These are phyloP conservation scores for Pseudohalonectria lignicola DNA, from an alignment of 2,329 filamentous ascomycete genomes.

Conservation along the genomic window DNA sequence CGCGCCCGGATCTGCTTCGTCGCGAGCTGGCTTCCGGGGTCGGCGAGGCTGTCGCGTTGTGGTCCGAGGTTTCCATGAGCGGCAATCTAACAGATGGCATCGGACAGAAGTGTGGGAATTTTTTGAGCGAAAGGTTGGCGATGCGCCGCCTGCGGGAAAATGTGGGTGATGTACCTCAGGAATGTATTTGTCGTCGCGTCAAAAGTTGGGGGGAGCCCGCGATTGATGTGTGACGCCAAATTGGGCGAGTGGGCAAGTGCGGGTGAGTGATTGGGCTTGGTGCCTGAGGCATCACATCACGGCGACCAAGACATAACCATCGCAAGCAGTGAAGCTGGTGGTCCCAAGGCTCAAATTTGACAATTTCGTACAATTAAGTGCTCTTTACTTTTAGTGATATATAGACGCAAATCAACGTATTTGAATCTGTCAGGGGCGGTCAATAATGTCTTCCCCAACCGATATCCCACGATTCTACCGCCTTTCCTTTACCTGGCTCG, in stretches of 20 bases:
- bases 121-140: background rate
- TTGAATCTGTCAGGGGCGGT: no score
- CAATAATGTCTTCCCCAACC: background rate
- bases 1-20: constrained; percentile 60
- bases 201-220: background rate
- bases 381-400: no score
- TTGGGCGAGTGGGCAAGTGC: background rate
- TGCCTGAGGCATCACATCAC: constrained; percentile 3
- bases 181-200: constrained; percentile 3
- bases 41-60: constrained; percentile 41
- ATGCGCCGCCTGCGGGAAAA: no score
- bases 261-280: background rate
- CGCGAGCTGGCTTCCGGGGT: constrained; percentile 35
- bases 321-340: no score
- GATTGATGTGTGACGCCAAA: background rate
- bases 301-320: no score
- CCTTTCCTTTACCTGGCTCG: constrained; percentile 6
- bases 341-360: no score
- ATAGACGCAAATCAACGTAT: no score
- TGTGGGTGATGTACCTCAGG: no score
- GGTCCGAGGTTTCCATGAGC: constrained; percentile 43
- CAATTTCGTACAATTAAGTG: no score
- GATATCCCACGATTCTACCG: constrained; percentile 5
- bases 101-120: constrained; percentile 3
- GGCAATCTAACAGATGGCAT: constrained; percentile 31